Evolutionary conservation across 345 rosid species (phyloP).

Genomic region (Gossypium rotundifolium): DNA sequence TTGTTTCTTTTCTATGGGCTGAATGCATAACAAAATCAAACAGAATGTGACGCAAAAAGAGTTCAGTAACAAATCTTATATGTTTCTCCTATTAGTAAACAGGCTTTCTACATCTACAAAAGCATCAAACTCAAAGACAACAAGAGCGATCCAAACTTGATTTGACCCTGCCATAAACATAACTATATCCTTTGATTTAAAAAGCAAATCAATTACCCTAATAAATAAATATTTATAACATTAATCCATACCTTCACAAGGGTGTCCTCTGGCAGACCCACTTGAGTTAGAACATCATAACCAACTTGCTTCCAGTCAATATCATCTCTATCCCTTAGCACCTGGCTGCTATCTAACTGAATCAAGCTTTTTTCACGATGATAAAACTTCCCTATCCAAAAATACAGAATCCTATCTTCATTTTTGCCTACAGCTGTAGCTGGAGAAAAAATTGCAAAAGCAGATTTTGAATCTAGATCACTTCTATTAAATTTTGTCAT

Average conservation of each 20-base stretch:
- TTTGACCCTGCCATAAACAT: neutral
- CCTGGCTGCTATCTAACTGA: conserved; percentile 37
- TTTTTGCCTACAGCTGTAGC: conserved; percentile 32
- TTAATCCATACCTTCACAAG: conserved; percentile 49
- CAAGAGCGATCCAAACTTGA: neutral
- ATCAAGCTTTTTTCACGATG: conserved; percentile 31
- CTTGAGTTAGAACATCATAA: conserved; percentile 42
- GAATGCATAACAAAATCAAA: neutral
- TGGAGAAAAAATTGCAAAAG: conserved; percentile 47
- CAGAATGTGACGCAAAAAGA: neutral
- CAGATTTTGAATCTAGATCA: conserved; percentile 58
- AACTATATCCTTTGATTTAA: neutral
- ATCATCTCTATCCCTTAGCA: conserved; percentile 29
- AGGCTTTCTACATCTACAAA: neutral
- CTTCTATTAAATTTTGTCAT: conserved; percentile 31
- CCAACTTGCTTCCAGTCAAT: conserved; percentile 60
- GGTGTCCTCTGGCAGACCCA: conserved; percentile 60
- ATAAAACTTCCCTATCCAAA: conserved; percentile 83
- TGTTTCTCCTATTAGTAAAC: neutral
- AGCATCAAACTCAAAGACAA: neutral
- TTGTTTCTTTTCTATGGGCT: neutral
- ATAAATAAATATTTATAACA: neutral
- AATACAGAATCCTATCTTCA: conserved; percentile 46
- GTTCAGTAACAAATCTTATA: neutral
- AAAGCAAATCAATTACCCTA: neutral